These are phyloP conservation scores for Pilasporangium apinafurcum DNA, from an alignment of 352 stramenopile genomes.

Conservation along the genomic window DNA sequence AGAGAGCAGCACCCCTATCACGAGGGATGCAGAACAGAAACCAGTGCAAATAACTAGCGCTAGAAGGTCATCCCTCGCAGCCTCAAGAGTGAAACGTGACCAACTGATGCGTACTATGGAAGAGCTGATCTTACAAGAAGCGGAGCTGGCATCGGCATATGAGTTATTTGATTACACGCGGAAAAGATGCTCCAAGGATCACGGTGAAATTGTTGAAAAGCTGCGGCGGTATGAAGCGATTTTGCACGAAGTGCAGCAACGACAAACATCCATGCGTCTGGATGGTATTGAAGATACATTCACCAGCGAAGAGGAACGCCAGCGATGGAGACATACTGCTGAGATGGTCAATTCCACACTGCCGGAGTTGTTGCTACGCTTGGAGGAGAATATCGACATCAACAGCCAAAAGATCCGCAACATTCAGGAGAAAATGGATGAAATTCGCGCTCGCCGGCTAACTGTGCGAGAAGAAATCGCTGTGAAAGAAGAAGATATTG, in stretches of 20 bases:
- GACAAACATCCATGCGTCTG: constrained; percentile 5
- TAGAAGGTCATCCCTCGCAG: constrained; percentile 30
- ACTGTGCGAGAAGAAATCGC: constrained; percentile 54
- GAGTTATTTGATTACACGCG: constrained; percentile 57
- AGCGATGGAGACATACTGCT: constrained; percentile 36
- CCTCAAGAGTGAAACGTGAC: constrained; percentile 35
- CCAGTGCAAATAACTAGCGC: constrained; percentile 8
- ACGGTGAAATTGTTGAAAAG: constrained; percentile 38
- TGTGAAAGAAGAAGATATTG: constrained; percentile 52
- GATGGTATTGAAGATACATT: constrained; percentile 15
- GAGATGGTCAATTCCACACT: constrained; percentile 47
- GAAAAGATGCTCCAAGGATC: constrained; percentile 27
- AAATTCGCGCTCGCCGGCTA: constrained; percentile 39
- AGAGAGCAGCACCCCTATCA: neutral
- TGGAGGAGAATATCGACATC: constrained; percentile 61
- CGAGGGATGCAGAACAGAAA: too few species aligned
- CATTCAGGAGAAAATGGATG: constrained; percentile 53
- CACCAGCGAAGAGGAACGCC: constrained; percentile 22
- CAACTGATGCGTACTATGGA: constrained; percentile 59
- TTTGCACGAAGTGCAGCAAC: constrained; percentile 18
- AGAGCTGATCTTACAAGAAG: constrained; percentile 50
- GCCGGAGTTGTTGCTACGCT: constrained; percentile 33
- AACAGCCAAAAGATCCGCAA: constrained; percentile 53
- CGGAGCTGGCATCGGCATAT: constrained; percentile 45
- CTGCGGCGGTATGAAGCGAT: constrained; percentile 39